Base-by-base conservation (phyloP, 108 stramenopile species). In the Stephanodiscus minutulus region DNA sequence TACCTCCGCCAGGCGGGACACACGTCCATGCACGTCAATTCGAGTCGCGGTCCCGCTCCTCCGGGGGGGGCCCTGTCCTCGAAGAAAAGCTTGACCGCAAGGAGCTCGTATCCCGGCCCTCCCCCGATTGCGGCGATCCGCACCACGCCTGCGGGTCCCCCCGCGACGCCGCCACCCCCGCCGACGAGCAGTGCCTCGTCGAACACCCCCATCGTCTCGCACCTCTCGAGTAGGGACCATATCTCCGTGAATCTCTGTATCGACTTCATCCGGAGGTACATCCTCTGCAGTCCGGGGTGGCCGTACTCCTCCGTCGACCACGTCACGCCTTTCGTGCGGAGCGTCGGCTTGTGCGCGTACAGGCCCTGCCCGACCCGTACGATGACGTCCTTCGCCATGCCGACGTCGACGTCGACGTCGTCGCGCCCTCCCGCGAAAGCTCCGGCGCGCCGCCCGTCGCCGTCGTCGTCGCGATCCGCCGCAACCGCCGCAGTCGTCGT, bases 261-360 rank as follows among this genome's bases (percentile, higher is more conserved):
- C 12, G 36, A 39, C 64, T 73, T 73, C 50, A 73, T 50, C 44
- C 72, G 72, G 10, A 73, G 64, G 29, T 73, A 73, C 72, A 73
- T 66, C 20, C 64, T 24, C 72, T 62, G 61, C 60, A 73, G 41
- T 18, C 72, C 72, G 0, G 72, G 72, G 12, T 62, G 64, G 36
- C 50, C 36, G 49, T 73, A 73, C 36, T 73, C 72, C 44, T 46
- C 61, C 33, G 63, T 65, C 50, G 58, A 61, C 72, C 72, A 73
- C 18, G 72, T 73, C 29, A 64, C 72, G 17, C 64, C 64, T 1
- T 28, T 64, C 29, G 64, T 46, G 36, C 64, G 48, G 7, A 73
- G 18, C 20, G 59, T 73, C 11, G 72, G 72, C 43, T 73, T 73
- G 64, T 73, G 64, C 20, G 59, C 72, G 39, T 73, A 73, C 64